Percentiles rank a stretch among this genome's conserved stretches.
Evolutionary conservation across 805 yeast genomes (phyloP).

Genomic region (Isabelozyma pseudorhagii): DNA sequence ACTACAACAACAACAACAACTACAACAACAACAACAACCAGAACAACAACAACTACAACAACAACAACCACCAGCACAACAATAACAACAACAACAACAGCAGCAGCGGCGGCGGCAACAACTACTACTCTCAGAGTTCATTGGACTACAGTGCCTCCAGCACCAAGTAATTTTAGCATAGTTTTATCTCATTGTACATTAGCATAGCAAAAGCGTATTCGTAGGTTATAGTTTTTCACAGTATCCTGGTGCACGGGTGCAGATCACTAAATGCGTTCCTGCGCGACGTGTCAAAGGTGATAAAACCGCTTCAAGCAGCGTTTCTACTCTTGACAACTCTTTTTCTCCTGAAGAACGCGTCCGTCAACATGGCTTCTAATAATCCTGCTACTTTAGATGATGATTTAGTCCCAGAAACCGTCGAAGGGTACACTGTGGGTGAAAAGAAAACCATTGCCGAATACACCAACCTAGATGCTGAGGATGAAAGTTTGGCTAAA

Average conservation of each 20-base stretch:
- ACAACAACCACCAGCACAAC: slow-evolving; percentile 1
- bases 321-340: not conserved
- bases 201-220: not conserved
- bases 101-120: not conserved
- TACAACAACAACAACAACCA: slow-evolving; percentile 2
- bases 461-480: slow-evolving; percentile 78
- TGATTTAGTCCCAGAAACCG: slow-evolving; percentile 60
- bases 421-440: slow-evolving; percentile 61
- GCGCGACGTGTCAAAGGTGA: too few relatives aligned
- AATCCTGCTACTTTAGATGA: slow-evolving; percentile 31
- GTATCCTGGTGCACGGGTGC: not conserved
- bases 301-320: not conserved
- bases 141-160: not conserved
- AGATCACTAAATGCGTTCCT: too few relatives aligned
- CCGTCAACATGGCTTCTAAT: slow-evolving; percentile 1
- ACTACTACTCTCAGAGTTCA: not conserved
- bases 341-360: not conserved
- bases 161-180: not conserved
- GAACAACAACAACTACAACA: slow-evolving; percentile 6
- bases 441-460: slow-evolving; percentile 80
- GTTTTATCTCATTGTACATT: not conserved
- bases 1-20: not conserved
- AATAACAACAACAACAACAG: not conserved
- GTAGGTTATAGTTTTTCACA: not conserved
- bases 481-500: slow-evolving; percentile 84